Evolutionary conservation across 2,329 filamentous ascomycete species (phyloP).

Genomic region (Ramularia endophylla): DNA sequence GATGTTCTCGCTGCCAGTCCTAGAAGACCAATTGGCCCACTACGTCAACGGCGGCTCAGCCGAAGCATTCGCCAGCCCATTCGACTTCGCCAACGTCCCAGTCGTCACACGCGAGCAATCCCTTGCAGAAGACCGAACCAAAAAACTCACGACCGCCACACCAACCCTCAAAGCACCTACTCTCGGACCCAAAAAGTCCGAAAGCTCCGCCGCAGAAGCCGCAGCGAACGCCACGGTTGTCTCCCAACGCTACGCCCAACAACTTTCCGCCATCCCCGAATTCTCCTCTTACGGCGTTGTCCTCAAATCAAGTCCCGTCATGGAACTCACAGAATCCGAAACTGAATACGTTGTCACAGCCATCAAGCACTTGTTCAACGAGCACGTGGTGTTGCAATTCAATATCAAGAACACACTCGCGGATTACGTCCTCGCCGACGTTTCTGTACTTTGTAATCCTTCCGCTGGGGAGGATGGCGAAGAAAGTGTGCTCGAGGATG

Average conservation of each 20-base stretch:
- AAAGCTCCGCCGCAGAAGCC: slow-evolving; percentile 66
- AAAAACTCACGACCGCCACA: slow-evolving; percentile 90
- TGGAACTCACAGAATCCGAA: slow-evolving; percentile 93
- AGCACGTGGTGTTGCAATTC: slow-evolving; percentile 92
- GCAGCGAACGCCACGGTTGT: slow-evolving; percentile 66
- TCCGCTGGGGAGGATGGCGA: slow-evolving; percentile 79
- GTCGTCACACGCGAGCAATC: slow-evolving; percentile 94
- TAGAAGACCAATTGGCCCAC: slow-evolving; percentile 95
- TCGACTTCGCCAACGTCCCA: slow-evolving; percentile 86
- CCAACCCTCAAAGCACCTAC: slow-evolving; percentile 93
- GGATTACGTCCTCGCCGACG: slow-evolving; percentile 83
- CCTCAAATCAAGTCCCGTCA: slow-evolving; percentile 79
- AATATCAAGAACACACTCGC: slow-evolving; percentile 96
- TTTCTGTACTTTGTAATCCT: slow-evolving; percentile 74
- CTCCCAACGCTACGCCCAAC: slow-evolving; percentile 82
- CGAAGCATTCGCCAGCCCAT: slow-evolving; percentile 73
- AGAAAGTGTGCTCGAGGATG: slow-evolving; percentile 72
- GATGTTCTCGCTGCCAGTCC: slow-evolving; percentile 89
- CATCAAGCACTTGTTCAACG: slow-evolving; percentile 97
- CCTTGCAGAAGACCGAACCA: slow-evolving; percentile 89
- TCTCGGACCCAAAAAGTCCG: slow-evolving; percentile 67
- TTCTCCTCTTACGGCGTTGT: slow-evolving; percentile 83
- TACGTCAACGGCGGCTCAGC: slow-evolving; percentile 93
- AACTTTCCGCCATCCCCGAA: slow-evolving; percentile 83
- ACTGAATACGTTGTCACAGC: slow-evolving; percentile 94